A percentile compares a stretch with the other conserved stretches of the same genome.
These are phyloP conservation scores for Fusarium odoratissimum DNA, from an alignment of 2,329 filamentous ascomycete species.

Conservation along the genomic window DNA sequence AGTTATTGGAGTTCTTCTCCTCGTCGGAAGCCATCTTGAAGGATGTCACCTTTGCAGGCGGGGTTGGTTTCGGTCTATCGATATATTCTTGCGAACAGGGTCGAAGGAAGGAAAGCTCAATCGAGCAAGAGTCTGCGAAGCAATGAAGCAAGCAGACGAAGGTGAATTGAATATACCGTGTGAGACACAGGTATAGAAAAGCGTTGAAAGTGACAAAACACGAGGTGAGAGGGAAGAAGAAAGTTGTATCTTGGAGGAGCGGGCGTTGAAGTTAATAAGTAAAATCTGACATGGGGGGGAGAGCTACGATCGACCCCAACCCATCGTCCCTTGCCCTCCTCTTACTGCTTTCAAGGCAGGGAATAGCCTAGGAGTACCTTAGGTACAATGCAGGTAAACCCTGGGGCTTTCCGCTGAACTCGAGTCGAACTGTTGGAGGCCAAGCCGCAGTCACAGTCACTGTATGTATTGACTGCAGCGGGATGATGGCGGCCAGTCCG, in stretches of 20 bases:
- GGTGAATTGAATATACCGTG: conserved; percentile 21
- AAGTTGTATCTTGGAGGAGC: neutral
- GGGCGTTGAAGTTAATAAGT: conserved; percentile 36
- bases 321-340: conserved; percentile 8
- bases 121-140: conserved; percentile 30
- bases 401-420: neutral
- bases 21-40: conserved; percentile 43
- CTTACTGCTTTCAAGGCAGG: neutral
- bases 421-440: neutral
- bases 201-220: conserved; percentile 6
- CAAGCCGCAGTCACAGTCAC: neutral
- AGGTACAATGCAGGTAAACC: conserved; percentile 7
- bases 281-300: conserved; percentile 27
- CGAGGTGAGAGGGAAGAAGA: neutral
- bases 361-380: neutral
- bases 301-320: conserved; percentile 17
- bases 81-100: conserved; percentile 3
- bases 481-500: conserved; percentile 31
- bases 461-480: conserved; percentile 13
- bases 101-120: conserved; percentile 32
- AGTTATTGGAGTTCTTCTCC: conserved; percentile 46
- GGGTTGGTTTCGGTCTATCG: conserved; percentile 4
- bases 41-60: conserved; percentile 16
- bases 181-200: conserved; percentile 7
- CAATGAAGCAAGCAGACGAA: conserved; percentile 41